Percentiles rank a stretch among this genome's conserved stretches.
Conservation (phyloP, 176 grass and related monocot genomes). For the Phoenix dactylifera region DNA sequence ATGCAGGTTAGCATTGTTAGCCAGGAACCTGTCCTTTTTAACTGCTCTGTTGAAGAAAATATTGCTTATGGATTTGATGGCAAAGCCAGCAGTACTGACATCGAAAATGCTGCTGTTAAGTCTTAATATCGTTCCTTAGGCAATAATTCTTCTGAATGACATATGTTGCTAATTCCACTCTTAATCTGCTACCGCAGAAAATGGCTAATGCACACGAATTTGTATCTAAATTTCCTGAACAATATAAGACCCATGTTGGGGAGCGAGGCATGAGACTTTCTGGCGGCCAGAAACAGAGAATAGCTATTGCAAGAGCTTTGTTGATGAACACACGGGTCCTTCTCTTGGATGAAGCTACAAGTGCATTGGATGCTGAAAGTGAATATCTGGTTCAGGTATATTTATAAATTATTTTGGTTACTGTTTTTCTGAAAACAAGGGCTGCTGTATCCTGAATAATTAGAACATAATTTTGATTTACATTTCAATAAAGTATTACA, state of each 20-base stretch:
- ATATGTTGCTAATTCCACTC: background rate
- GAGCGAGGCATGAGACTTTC: conserved; percentile 87
- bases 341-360: conserved; percentile 93
- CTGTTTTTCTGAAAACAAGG: too few species aligned
- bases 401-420: background rate
- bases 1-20: conserved; percentile 98
- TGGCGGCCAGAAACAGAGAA: conserved; percentile 90
- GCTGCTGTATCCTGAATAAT: too few species aligned
- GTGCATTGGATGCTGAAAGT: conserved; percentile 93
- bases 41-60: conserved; percentile 94
- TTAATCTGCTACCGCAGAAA: conserved; percentile 37
- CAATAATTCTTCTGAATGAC: background rate
- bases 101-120: conserved; percentile 88
- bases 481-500: too few species aligned
- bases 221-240: conserved; percentile 72
- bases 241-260: conserved; percentile 82
- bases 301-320: conserved; percentile 95
- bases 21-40: conserved; percentile 90
- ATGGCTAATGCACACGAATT: conserved; percentile 95
- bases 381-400: conserved; percentile 98
- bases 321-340: conserved; percentile 94
- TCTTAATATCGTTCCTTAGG: conserved; percentile 1
- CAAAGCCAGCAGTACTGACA: conserved; percentile 39
- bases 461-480: too few species aligned
- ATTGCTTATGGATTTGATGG: conserved; percentile 84